A percentile compares a stretch with the other conserved stretches of the same genome.
Conservation (phyloP, 148 eudicot genomes). For the Limonium bicolor region DNA sequence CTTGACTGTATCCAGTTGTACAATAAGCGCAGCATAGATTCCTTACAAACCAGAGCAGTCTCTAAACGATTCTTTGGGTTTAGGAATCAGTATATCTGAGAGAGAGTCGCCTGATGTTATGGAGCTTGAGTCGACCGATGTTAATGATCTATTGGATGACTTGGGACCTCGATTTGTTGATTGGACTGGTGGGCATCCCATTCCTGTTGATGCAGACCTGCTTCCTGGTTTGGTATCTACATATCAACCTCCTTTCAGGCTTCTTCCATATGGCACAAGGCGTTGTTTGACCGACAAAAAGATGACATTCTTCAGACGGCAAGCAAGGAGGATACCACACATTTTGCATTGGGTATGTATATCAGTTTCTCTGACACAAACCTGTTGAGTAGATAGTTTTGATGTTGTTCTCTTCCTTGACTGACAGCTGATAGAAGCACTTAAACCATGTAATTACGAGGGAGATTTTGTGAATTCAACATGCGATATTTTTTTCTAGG, state of each 20-base stretch:
- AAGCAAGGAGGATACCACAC: conserved; percentile 76
- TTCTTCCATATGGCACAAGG: conserved; percentile 56
- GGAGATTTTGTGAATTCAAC: no score
- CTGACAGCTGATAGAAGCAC: no score
- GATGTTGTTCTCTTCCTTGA: no score
- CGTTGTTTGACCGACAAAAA: conserved; percentile 40
- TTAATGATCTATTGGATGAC: conserved; percentile 38
- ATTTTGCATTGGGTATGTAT: conserved; percentile 92
- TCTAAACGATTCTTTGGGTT: conserved; percentile 10
- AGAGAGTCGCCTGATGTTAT: conserved; percentile 38
- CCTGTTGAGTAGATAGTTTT: no score
- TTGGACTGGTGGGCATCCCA: conserved; percentile 75
- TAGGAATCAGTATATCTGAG: conserved; percentile 25
- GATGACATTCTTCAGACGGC: conserved; percentile 46
- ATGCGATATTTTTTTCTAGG: no score
- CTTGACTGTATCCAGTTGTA: conserved; percentile 63
- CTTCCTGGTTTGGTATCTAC: conserved; percentile 56
- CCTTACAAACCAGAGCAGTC: conserved; percentile 5
- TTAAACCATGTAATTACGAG: no score
- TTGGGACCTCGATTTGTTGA: conserved; percentile 75
- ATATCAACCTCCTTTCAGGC: conserved; percentile 67
- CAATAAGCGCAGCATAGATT: conserved; percentile 19
- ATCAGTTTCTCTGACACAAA: no score
- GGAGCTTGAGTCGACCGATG: conserved; percentile 63
- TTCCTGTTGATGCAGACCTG: conserved; percentile 92